phyloP scores from a whole-genome alignment of 352 stramenopile genomes.

The Paralagenidium karlingii region DNA sequence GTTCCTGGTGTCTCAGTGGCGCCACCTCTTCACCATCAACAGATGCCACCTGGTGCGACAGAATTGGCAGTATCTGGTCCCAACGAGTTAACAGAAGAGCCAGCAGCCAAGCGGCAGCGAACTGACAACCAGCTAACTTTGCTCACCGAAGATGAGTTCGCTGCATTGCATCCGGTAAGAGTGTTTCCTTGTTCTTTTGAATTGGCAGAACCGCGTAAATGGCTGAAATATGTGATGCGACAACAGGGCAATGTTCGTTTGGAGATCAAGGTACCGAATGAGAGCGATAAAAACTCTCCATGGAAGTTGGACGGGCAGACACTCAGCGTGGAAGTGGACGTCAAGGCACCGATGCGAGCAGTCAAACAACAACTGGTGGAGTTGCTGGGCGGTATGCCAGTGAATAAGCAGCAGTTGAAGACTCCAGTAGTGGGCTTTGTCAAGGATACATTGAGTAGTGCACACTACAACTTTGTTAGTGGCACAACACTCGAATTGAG shows the following conservation, averaged over 20 bases:
- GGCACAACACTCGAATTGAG: constrained; percentile 60
- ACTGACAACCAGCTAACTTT: constrained; percentile 33
- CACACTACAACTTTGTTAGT: constrained; percentile 82
- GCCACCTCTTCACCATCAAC: too few species aligned
- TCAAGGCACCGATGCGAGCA: constrained; percentile 82
- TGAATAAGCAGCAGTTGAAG: constrained; percentile 95
- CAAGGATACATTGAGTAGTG: constrained; percentile 77
- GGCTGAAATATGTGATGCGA: too few species aligned
- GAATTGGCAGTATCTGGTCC: constrained; percentile 9
- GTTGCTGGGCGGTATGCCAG: constrained; percentile 83
- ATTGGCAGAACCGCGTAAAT: too few species aligned
- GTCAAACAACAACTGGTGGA: constrained; percentile 86
- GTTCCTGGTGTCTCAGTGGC: constrained; percentile 15
- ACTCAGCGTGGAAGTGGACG: constrained; percentile 78
- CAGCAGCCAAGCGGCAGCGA: constrained; percentile 54
- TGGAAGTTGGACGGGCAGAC: constrained; percentile 93
- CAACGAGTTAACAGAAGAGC: constrained; percentile 21
- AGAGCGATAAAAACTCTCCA: constrained; percentile 77
- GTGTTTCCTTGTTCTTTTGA: constrained; percentile 7
- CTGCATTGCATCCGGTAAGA: constrained; percentile 53
- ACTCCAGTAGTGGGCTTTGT: constrained; percentile 84
- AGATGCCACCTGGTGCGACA: constrained; percentile 1
- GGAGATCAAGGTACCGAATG: constrained; percentile 70
- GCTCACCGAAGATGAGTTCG: constrained; percentile 74
- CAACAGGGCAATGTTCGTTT: constrained; percentile 50